phyloP scores from a whole-genome alignment of 1,139 yeast species.

The Debaryomyces robertsiae region DNA sequence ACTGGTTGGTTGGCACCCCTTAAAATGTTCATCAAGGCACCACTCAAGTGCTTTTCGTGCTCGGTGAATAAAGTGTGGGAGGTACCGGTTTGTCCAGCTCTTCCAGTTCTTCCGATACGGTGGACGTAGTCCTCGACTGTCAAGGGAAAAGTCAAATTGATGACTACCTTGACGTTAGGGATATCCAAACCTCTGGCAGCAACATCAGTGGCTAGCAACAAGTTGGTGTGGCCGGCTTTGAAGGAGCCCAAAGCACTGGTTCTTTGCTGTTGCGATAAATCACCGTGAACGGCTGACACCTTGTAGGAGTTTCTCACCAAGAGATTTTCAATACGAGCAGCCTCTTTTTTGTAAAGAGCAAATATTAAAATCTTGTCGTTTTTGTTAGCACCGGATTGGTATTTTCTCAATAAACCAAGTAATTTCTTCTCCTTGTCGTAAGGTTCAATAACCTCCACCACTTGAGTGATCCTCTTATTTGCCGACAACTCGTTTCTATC shows the following conservation, averaged over 20 bases:
- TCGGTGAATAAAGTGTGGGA: constrained; percentile 97
- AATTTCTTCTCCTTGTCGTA: constrained; percentile 77
- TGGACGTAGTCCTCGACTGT: constrained; percentile 98
- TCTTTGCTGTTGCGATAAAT: constrained; percentile 89
- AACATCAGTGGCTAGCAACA: constrained; percentile 94
- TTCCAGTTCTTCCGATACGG: constrained; percentile 97
- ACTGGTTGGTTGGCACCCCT: constrained; percentile 94
- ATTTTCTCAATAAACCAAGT: constrained; percentile 69
- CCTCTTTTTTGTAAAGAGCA: constrained; percentile 96
- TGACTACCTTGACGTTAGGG: constrained; percentile 95
- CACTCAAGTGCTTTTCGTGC: constrained; percentile 94
- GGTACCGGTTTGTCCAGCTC: constrained; percentile 94
- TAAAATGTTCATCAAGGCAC: constrained; percentile 88
- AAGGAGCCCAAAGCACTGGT: constrained; percentile 83
- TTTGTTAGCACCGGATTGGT: constrained; percentile 65
- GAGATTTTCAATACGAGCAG: constrained; percentile 81
- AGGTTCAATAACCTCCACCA: constrained; percentile 91
- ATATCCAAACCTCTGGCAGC: constrained; percentile 99
- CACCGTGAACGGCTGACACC: constrained; percentile 96
- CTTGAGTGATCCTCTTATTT: constrained; percentile 88
- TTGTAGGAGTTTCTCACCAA: constrained; percentile 71
- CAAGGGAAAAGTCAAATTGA: constrained; percentile 94
- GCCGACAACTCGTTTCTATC: constrained; percentile 93
- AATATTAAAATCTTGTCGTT: constrained; percentile 85
- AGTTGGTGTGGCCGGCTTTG: constrained; percentile 75